Percentiles rank a stretch among this genome's conserved stretches.
Conservation (phyloP, 106 monocot genomes). For the Platanthera zijinensis region DNA sequence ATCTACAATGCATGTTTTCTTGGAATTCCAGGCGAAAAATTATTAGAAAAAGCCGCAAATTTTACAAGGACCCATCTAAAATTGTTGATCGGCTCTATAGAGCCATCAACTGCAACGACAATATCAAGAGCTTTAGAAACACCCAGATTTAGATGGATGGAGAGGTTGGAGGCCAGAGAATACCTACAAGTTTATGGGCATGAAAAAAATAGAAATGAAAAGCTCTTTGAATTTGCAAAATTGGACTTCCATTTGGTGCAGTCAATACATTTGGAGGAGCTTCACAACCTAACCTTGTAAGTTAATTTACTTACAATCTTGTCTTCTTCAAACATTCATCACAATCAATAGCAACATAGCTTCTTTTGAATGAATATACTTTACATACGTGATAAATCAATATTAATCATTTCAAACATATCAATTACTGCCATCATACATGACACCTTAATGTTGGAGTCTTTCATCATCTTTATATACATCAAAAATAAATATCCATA, state of each 20-base stretch:
- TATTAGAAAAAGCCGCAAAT: slow-evolving; percentile 18
- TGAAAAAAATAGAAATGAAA: not conserved
- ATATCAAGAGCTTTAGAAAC: not conserved
- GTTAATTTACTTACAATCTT: not conserved
- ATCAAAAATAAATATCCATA: too few relatives aligned
- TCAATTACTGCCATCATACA: too few relatives aligned
- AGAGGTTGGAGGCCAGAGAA: not conserved
- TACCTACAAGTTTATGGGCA: not conserved
- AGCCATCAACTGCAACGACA: not conserved
- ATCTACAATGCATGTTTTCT: slow-evolving; percentile 30
- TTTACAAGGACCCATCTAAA: not conserved
- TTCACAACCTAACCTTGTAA: not conserved
- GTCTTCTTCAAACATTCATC: not conserved
- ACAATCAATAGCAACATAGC: too few relatives aligned
- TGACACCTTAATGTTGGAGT: too few relatives aligned
- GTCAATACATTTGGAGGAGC: not conserved
- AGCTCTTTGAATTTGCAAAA: not conserved
- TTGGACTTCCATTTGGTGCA: not conserved
- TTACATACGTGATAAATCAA: too few relatives aligned
- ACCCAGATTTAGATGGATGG: not conserved
- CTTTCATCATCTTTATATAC: too few relatives aligned
- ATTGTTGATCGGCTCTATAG: not conserved
- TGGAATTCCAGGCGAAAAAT: slow-evolving; percentile 10
- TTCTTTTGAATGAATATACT: too few relatives aligned
- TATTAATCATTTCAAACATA: too few relatives aligned